phyloP scores from a whole-genome alignment of 1,139 yeast species.

The Diutina pseudorugosa region DNA sequence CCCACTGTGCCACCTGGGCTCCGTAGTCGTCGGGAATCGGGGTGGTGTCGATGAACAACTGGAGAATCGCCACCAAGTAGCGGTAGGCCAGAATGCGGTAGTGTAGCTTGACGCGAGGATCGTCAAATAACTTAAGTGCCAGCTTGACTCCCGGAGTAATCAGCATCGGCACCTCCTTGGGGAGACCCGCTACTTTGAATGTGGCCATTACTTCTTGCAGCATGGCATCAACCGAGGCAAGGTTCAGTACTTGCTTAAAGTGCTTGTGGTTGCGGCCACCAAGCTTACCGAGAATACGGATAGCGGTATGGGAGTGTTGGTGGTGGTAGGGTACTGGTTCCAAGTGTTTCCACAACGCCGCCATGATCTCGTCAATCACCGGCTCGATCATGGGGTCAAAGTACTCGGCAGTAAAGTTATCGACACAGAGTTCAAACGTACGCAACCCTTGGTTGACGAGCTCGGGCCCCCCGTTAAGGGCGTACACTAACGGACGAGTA shows the following conservation, averaged over 20 bases:
- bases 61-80: constrained; percentile 54
- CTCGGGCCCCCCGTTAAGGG: constrained; percentile 84
- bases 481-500: constrained; percentile 84
- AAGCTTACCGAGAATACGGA: constrained; percentile 82
- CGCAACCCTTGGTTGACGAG: constrained; percentile 88
- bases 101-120: constrained; percentile 50
- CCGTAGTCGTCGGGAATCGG: constrained; percentile 49
- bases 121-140: constrained; percentile 58
- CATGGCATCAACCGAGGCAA: constrained; percentile 43
- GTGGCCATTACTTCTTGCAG: constrained; percentile 62
- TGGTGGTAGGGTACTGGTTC: constrained; percentile 90
- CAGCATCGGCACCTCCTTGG: constrained; percentile 50
- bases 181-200: constrained; percentile 60
- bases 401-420: constrained; percentile 88
- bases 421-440: constrained; percentile 93
- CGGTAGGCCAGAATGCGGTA: constrained; percentile 70
- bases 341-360: constrained; percentile 83
- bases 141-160: constrained; percentile 75
- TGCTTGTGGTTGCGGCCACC: constrained; percentile 93
- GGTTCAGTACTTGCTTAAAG: constrained; percentile 58
- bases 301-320: constrained; percentile 88
- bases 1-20: constrained; percentile 25
- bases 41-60: constrained; percentile 56
- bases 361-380: constrained; percentile 85
- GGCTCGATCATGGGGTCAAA: constrained; percentile 97